Evolutionary conservation across 768 basidiomycete species (phyloP).

Genomic region (Boletus speciosus): DNA sequence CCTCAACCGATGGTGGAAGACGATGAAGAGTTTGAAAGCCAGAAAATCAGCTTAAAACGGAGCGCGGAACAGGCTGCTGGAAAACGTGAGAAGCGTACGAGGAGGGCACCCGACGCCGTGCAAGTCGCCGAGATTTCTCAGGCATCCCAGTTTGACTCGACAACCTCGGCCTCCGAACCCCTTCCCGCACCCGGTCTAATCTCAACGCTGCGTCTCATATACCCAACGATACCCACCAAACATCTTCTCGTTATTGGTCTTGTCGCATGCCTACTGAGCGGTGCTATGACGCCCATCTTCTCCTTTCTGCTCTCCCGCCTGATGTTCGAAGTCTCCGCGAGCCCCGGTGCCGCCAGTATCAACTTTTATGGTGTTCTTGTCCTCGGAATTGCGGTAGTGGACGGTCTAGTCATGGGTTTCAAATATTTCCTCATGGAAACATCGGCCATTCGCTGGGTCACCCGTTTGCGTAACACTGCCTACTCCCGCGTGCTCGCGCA

Average conservation of each 20-base stretch:
- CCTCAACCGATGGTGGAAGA: constrained; percentile 28
- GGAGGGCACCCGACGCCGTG: constrained; percentile 5
- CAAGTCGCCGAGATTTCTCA: constrained; percentile 6
- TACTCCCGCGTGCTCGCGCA: constrained; percentile 65
- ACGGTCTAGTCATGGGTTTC: constrained; percentile 70
- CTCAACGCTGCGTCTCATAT: constrained; percentile 49
- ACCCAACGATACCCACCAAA: constrained; percentile 75
- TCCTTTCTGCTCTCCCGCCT: constrained; percentile 84
- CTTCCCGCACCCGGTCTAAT: constrained; percentile 22
- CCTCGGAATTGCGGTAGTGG: constrained; percentile 67
- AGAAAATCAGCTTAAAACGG: constrained; percentile 41
- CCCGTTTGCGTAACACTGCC: constrained; percentile 52
- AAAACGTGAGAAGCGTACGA: constrained; percentile 30
- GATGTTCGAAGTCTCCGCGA: constrained; percentile 69
- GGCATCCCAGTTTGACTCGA: background rate
- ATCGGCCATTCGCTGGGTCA: constrained; percentile 72
- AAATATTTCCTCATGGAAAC: constrained; percentile 83
- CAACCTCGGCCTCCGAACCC: background rate
- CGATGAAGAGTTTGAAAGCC: constrained; percentile 42
- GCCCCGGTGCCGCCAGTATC: constrained; percentile 63
- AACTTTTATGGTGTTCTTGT: constrained; percentile 71
- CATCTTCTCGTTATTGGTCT: constrained; percentile 67
- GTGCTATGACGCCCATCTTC: constrained; percentile 88
- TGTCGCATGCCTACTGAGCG: constrained; percentile 63
- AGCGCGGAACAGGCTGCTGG: constrained; percentile 39